Conservation (phyloP, 2,329 filamentous ascomycete species). For the Elsinoe perseae region DNA sequence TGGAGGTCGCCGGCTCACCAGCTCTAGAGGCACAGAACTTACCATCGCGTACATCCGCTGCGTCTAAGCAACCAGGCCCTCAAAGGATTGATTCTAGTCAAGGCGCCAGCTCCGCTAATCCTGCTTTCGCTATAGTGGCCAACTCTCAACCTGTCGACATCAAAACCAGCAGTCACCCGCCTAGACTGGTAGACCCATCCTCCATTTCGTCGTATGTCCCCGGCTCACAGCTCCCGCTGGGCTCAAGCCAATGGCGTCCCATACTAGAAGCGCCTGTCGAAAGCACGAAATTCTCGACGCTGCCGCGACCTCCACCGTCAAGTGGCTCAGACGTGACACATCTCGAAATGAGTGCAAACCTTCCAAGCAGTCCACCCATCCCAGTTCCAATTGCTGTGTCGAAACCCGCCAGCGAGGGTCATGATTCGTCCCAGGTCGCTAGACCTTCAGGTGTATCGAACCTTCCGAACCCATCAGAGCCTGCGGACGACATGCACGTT, state of each 20-base stretch:
- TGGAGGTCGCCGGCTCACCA: constrained; percentile 12
- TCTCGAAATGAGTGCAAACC: constrained; percentile 23
- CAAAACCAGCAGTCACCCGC: constrained; percentile 26
- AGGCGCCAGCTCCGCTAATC: background rate
- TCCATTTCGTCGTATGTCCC: constrained; percentile 29
- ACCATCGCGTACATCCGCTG: background rate
- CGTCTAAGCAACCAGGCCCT: background rate
- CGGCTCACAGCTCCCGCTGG: constrained; percentile 30
- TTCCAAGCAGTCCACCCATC: constrained; percentile 31
- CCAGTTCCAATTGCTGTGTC: constrained; percentile 15
- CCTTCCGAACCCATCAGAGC: background rate
- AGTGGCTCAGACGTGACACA: constrained; percentile 16
- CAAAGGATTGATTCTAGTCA: constrained; percentile 1
- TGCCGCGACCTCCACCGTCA: constrained; percentile 20
- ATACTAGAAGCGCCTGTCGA: constrained; percentile 13
- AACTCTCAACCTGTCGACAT: constrained; percentile 37
- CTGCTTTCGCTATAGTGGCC: constrained; percentile 26
- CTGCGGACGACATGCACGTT: background rate
- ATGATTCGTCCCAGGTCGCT: no score
- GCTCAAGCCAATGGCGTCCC: constrained; percentile 26
- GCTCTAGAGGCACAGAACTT: background rate
- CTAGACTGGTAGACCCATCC: constrained; percentile 29
- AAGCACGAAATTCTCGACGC: constrained; percentile 18
- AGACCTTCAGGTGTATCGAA: no score
- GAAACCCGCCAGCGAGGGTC: no score